A percentile compares a stretch with the other conserved stretches of the same genome.
Conservation (phyloP, 768 basidiomycete species). For the Guyanaporus albipodus region DNA sequence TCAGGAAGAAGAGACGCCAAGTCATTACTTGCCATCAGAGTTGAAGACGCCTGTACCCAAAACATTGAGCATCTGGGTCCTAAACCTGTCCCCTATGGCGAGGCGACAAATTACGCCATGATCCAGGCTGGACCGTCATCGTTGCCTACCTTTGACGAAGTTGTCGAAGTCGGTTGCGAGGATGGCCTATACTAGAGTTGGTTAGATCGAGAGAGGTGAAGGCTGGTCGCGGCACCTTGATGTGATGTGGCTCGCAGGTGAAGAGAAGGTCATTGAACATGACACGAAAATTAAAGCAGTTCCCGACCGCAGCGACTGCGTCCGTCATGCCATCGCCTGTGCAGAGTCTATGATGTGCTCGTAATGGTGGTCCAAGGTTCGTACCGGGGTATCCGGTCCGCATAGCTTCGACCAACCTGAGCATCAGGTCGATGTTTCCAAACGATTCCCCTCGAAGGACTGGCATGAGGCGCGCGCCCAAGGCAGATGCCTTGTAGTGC, state of each 20-base stretch:
- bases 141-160: conserved; percentile 49
- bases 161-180: conserved; percentile 56
- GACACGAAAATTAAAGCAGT: conserved; percentile 42
- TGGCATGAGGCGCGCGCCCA: conserved; percentile 46
- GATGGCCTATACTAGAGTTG: conserved; percentile 31
- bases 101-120: neutral
- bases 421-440: conserved; percentile 46
- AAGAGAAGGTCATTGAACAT: conserved; percentile 45
- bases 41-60: conserved; percentile 69
- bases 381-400: conserved; percentile 49
- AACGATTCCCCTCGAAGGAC: conserved; percentile 35
- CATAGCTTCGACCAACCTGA: conserved; percentile 33
- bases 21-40: conserved; percentile 46
- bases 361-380: neutral
- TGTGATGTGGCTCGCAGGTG: conserved; percentile 50
- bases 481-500: conserved; percentile 35
- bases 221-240: conserved; percentile 34
- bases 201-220: neutral
- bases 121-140: neutral
- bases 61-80: conserved; percentile 41
- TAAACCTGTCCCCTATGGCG: conserved; percentile 33
- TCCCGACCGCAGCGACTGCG: conserved; percentile 34
- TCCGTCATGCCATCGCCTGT: conserved; percentile 44
- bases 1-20: no score
- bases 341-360: neutral